Evolutionary conservation across 495 filamentous ascomycete species (phyloP), one percentile per base, ranked within the genome.

Genomic region (Viridothelium virens): DNA sequence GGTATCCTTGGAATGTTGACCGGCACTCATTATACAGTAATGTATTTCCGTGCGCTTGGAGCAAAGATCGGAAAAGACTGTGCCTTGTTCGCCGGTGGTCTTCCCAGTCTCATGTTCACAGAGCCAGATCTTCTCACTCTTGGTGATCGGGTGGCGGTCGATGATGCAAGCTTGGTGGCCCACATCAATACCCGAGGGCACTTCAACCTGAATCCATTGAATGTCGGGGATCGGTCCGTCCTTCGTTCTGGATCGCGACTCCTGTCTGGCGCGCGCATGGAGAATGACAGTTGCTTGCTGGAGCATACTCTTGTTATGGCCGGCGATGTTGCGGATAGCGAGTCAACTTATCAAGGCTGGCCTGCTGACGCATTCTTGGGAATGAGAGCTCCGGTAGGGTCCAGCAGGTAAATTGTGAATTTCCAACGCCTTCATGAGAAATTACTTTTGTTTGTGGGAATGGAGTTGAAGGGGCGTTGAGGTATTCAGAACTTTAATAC

Each of bases 231-330:
- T 47, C 68, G 79, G 9, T 76, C 75, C 68, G 78, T 81, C 38
- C 53, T 82, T 62, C 72, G 79, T 18, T 74, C 72, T 56, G 79
- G 78, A 34, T 77, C 75, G 25, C 70, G 79, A 37, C 65, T 81
- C 66, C 69, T 81, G 66, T 74, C 71, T 16, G 79, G 79, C 34
- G 79, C 77, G 56, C 73, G 68, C 37, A 80, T 80, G 80, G 74
- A 73, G 53, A 67, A 70, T 5, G 79, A 80, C 68, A 75, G 74
- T 39, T 78, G 78, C 66, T 65, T 81, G 63, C 59, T 82, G 36
- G 79, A 82, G 68, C 79, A 81, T 61, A 82, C 79, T 1, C 67
- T 81, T 16, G 72, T 82, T 9, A 75, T 82, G 64, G 77, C 75
- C 2, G 80, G 79, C 18, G 79, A 82, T 69, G 71, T 75, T 67